Evolutionary conservation across 2,329 filamentous ascomycete genomes (phyloP).

Genomic region (Botrytis fabae): DNA sequence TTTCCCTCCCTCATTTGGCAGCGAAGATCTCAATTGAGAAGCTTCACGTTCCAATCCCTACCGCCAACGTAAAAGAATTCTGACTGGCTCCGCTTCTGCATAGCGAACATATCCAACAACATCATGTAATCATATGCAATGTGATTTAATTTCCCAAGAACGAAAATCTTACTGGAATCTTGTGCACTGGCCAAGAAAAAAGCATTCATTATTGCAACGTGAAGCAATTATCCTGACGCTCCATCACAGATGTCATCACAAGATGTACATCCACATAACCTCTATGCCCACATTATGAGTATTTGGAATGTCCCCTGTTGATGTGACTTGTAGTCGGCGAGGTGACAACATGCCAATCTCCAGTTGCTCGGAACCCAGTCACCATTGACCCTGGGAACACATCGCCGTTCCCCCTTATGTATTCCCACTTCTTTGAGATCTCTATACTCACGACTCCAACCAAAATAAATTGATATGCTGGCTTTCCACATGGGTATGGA

Average conservation of each 20-base stretch:
- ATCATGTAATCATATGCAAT: background rate
- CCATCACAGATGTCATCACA: conserved; percentile 4
- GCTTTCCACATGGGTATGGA: conserved; percentile 16
- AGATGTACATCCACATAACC: background rate
- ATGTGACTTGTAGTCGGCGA: conserved; percentile 8
- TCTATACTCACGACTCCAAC: background rate
- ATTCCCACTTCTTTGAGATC: conserved; percentile 5
- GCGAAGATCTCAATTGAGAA: background rate
- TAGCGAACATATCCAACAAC: background rate
- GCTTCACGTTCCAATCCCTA: background rate
- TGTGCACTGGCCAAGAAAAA: conserved; percentile 4
- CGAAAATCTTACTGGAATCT: background rate
- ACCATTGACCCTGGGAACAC: background rate
- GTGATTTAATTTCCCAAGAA: conserved; percentile 1
- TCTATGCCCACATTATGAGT: background rate
- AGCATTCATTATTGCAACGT: background rate
- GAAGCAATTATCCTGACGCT: conserved; percentile 1
- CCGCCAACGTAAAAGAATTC: background rate
- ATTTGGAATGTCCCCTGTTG: background rate
- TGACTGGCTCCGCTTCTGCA: background rate
- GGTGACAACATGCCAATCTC: conserved; percentile 10
- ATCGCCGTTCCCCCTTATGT: conserved; percentile 3
- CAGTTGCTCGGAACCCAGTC: conserved; percentile 1
- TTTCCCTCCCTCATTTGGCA: background rate
- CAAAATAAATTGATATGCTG: conserved; percentile 6